Evolutionary conservation across 2,329 filamentous ascomycete species (phyloP), one percentile per base, ranked within the genome.

Genomic region (Ascochyta rabiei): DNA sequence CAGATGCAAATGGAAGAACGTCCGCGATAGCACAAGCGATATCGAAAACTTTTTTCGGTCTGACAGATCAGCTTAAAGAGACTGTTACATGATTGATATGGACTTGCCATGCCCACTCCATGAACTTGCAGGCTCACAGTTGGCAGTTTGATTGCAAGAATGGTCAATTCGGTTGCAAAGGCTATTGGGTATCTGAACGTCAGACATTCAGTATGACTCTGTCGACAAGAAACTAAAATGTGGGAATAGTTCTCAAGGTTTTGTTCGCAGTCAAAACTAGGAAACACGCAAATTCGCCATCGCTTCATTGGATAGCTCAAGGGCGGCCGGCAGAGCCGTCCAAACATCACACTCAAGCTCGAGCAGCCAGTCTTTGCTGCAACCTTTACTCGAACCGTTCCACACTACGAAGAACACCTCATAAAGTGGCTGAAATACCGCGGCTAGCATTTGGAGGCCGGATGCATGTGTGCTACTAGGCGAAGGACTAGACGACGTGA

Each of bases 381-480:
- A 84, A 40, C 85, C 81, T 33, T 74, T 75, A 42, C 81, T 81
- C 0, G 84, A 84, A 72, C 88, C 88, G 69, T 85, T 89, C 88
- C 88, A 91, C 0, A 84, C 75, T 1, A 80, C 79, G 44, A 87
- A 81, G 53, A 89, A 86, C 1, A 79, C 71, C 35, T 89, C 85
- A 63, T 90, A 86, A 52, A 90, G 88, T 1, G 84, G 84, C 8
- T 82, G 81, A 73, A 87, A 90, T 0, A 90, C 72, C 41, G 81
- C 84, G 33, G 87, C 82, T 16, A 89, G 79, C 57, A 84, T 78
- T 48, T 78, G 52, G 77, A 81, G 8, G 86, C 74, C 59, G 75
- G 79, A 60, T 81, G 81, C 69, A 85, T 86, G 50, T 75, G 90
- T 85, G 34, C 89, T 85, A 34, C 79, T 79, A 34, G 86, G 75